Evolutionary conservation across 805 yeast species (phyloP), one percentile per base, ranked within the genome.

Genomic region (Maudiozyma saulgeensis): DNA sequence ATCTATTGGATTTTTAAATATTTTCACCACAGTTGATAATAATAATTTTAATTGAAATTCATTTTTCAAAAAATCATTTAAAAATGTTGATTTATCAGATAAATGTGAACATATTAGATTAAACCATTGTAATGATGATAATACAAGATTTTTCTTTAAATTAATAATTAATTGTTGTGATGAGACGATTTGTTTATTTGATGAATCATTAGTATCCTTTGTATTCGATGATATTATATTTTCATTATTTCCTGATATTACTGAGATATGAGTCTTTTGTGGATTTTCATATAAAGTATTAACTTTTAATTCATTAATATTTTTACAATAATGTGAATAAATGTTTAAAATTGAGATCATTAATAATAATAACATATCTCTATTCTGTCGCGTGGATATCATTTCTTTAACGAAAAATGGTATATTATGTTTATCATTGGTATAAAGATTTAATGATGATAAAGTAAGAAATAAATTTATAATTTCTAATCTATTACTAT

Each of bases 401-500:
- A 21, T 15, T 8, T 13, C n/a, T 15, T 41, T 11, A 15, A 41
- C 25, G n/a, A 41, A 23, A n/a, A 41, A 25, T 15, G 18, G 18
- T 15, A 2, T 41, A 18, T 15, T 25, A 23, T 16, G 25, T 18
- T 28, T 19, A 5, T 43, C 13, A 8, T 23, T n/a, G 2, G 40
- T 19, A 37, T 86, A 89, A 44, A 89, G 60, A 15, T 81, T 73
- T 44, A 75, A 76, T 1, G 95, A 83, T 21, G 78, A 70, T 6
- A 90, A 65, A 0, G 82, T 71, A 7, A 85, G 57, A 11, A 91
- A 49, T 7, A 88, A 68, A 44, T 83, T 70, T 38, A 91, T 56
- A 2, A 86, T 68, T 58, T 86, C 95, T 5, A 81, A 67, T 56
- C 95, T 75, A 60, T 85, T 80, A 25, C 79, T 62, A 55, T 85